These are phyloP conservation scores for Hemileccinum impolitum DNA, from an alignment of 768 basidiomycete species.

Conservation along the genomic window DNA sequence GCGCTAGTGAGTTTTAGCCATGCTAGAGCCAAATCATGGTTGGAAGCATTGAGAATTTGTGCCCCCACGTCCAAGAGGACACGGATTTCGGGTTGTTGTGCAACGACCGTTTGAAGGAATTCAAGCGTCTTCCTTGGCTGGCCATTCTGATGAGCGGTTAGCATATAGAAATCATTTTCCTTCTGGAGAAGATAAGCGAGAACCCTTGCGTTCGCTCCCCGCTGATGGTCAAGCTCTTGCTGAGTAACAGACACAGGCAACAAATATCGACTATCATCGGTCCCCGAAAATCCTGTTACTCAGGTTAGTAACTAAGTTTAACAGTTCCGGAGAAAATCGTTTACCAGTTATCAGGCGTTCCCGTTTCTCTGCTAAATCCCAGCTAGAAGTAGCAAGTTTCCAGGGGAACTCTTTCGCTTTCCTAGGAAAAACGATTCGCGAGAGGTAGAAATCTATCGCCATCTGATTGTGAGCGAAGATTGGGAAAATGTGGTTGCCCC, in stretches of 20 bases:
- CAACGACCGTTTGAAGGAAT: conserved; percentile 32
- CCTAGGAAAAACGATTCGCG: not conserved
- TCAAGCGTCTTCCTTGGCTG: conserved; percentile 13
- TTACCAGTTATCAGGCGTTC: too few relatives aligned
- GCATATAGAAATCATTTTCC: conserved; percentile 38
- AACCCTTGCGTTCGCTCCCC: conserved; percentile 37
- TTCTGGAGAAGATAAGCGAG: conserved; percentile 15
- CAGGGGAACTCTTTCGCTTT: too few relatives aligned
- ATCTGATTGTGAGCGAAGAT: not conserved
- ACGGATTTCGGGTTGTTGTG: conserved; percentile 34
- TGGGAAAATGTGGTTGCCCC: not conserved
- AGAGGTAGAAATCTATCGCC: not conserved
- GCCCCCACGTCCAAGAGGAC: conserved; percentile 55
- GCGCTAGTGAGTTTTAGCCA: conserved; percentile 22
- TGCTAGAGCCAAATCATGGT: conserved; percentile 31
- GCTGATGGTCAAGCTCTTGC: conserved; percentile 27
- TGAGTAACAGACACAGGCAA: conserved; percentile 17
- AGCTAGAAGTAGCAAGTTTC: too few relatives aligned
- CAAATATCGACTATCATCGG: conserved; percentile 44
- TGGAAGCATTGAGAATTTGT: conserved; percentile 49
- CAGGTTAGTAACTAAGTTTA: too few relatives aligned
- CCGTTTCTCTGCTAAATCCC: too few relatives aligned
- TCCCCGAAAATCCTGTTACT: conserved; percentile 45
- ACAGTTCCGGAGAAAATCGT: too few relatives aligned
- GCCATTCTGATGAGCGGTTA: conserved; percentile 12